Base-by-base conservation (phyloP, 495 filamentous ascomycete species). In the Pseudoneurospora amorphoporcata region DNA sequence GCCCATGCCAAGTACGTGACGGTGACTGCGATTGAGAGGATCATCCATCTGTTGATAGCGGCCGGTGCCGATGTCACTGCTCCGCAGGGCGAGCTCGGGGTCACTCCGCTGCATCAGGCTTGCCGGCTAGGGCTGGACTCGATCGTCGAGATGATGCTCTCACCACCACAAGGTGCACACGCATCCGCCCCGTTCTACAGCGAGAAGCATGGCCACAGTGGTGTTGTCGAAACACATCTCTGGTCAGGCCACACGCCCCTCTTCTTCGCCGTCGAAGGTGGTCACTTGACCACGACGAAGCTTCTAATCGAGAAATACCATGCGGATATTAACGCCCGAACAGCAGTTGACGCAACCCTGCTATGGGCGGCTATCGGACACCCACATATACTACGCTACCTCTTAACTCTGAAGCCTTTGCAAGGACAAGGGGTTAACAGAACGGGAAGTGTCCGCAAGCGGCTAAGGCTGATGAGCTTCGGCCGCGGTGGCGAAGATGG, bases 211-310 rank as follows among this genome's bases (percentile, higher is more conserved):
- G 76, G 73, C 37, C 39, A 42, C 39, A 14, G 72, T 39, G 72
- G 35, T 38, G 9, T 73, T 17, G 12, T 65, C 53, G 70, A 77
- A 41, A 71, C 69, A 16, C 47, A 16, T 17, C 79, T 70, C 16
- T 69, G 71, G 70, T 39, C 68, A 35, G 75, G 75, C 65, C 70
- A 73, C 42, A 72, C 72, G 16, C 74, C 77, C 9, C 71, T 79
- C 23, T 75, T 76, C 53, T 53, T 74, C 68, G 83, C 83, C 42
- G 77, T 75, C 37, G 74, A 78, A 38, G 77, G 73, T 58, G 79
- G 82, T 19, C 79, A 79, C 23, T 71, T 71, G 12, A 76, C 77
- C 32, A 72, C 77, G 10, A 78, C 79, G 19, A 74, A 69, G 19
- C 71, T 79, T 38, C 72, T 83, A 23, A 75, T 82, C 43, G 58